phyloP scores from a whole-genome alignment of 2,329 filamentous ascomycete genomes.

The Fusarium neocosmosporiellum region DNA sequence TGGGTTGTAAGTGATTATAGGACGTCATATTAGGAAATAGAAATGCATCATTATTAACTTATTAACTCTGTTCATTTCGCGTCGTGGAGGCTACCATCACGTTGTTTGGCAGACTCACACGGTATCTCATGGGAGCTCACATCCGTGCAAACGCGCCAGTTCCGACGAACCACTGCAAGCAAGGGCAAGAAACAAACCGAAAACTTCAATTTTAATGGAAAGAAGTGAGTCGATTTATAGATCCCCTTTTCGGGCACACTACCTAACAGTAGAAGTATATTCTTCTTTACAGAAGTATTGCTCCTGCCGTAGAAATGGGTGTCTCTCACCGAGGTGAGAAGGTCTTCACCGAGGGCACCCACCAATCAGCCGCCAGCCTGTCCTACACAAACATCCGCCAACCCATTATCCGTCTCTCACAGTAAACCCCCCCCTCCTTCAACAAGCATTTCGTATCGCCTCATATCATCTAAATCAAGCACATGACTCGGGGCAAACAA shows the following conservation, averaged over 20 bases:
- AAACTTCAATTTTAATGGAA: background rate
- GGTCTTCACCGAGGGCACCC: background rate
- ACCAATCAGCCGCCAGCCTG: constrained; percentile 23
- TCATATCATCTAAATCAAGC: background rate
- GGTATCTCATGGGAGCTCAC: background rate
- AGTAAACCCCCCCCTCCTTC: background rate
- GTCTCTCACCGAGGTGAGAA: background rate
- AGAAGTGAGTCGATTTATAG: background rate
- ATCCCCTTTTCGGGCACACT: background rate
- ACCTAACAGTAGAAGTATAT: background rate
- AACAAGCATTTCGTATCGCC: background rate
- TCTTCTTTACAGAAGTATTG: background rate
- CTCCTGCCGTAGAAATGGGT: background rate
- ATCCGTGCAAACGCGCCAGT: background rate
- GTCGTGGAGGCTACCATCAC: background rate
- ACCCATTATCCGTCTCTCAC: constrained; percentile 9
- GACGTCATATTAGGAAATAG: background rate
- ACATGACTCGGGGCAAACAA: background rate
- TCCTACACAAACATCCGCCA: constrained; percentile 9
- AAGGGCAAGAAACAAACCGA: background rate
- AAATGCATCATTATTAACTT: background rate
- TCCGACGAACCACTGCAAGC: background rate
- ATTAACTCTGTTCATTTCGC: background rate
- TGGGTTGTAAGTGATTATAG: background rate
- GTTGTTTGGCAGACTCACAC: background rate